These are phyloP conservation scores for Vigna nakashimae DNA, from an alignment of 306 rosid genomes.

Conservation along the genomic window DNA sequence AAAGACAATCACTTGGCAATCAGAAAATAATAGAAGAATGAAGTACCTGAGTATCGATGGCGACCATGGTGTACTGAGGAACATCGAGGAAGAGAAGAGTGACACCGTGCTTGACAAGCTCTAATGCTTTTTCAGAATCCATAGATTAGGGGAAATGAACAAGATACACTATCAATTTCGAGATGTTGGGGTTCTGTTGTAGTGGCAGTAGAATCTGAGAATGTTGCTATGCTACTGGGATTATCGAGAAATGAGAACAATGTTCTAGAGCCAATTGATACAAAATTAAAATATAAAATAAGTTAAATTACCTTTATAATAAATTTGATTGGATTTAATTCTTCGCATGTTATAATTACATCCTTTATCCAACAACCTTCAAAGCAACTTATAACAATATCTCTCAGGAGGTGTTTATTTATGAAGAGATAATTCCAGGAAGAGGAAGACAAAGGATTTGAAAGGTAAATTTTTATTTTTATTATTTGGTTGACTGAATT, in stretches of 20 bases:
- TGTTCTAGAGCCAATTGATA: background rate
- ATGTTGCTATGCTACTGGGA: background rate
- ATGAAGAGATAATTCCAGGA: too few species aligned
- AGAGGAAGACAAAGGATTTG: too few species aligned
- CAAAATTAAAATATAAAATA: background rate
- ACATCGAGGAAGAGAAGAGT: constrained; percentile 85
- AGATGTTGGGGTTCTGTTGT: background rate
- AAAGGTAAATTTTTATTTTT: too few species aligned
- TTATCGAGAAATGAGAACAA: background rate
- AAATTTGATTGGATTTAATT: too few species aligned
- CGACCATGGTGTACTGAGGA: constrained; percentile 80
- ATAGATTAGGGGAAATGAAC: constrained; percentile 32
- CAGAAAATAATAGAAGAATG: background rate
- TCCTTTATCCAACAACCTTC: too few species aligned
- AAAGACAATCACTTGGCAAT: background rate
- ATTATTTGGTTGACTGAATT: too few species aligned
- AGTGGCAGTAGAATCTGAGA: background rate
- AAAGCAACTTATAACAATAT: too few species aligned
- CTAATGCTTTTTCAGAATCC: constrained; percentile 73
- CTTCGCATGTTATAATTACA: too few species aligned
- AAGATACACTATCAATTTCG: background rate
- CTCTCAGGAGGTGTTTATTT: too few species aligned
- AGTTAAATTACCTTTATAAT: too few species aligned
- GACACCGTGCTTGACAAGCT: constrained; percentile 73
- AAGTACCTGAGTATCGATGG: constrained; percentile 82